Evolutionary conservation across 176 grass and related monocot species (phyloP).

Genomic region (Carex kokanica): DNA sequence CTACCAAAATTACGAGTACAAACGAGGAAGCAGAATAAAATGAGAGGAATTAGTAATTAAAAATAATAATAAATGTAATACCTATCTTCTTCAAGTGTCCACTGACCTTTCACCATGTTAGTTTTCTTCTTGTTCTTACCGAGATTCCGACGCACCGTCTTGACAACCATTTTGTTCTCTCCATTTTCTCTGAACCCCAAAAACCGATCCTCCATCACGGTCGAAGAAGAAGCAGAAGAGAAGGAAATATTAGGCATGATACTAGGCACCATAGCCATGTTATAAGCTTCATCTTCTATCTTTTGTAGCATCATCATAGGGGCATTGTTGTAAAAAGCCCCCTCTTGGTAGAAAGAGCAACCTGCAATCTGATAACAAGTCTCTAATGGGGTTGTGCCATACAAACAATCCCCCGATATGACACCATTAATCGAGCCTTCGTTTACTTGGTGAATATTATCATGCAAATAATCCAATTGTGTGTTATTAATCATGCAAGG

Average conservation of each 20-base stretch:
- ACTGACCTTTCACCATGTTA: constrained; percentile 87
- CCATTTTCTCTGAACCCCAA: constrained; percentile 15
- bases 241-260: background rate
- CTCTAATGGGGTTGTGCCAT: background rate
- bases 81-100: constrained; percentile 86
- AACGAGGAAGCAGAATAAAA: background rate
- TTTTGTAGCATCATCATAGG: background rate
- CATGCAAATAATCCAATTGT: constrained; percentile 6
- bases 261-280: constrained; percentile 23
- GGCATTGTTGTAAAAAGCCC: constrained; percentile 20
- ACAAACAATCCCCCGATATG: background rate
- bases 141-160: background rate
- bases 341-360: constrained; percentile 23
- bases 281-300: background rate
- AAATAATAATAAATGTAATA: background rate
- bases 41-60: background rate
- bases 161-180: constrained; percentile 2
- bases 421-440: background rate
- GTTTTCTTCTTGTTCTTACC: constrained; percentile 43
- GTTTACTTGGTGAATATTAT: constrained; percentile 6
- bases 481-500: constrained; percentile 8
- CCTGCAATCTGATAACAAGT: constrained; percentile 9
- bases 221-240: constrained; percentile 17
- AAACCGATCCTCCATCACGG: constrained; percentile 5
- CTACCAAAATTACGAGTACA: background rate